Conservation (phyloP, 78 protist species). For the Trichosphaerium sp. region DNA sequence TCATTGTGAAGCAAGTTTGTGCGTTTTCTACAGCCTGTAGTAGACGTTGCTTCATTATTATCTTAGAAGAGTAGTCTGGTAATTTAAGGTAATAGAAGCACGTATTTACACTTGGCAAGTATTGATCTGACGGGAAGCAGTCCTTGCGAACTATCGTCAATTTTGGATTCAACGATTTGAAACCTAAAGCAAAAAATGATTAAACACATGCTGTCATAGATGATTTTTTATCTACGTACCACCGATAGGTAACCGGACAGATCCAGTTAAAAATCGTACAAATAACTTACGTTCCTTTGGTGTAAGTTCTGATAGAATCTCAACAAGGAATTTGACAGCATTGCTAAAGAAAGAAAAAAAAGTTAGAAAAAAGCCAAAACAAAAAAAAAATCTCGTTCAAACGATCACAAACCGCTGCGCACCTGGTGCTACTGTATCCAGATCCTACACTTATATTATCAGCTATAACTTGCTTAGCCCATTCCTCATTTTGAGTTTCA, state of each 20-base stretch:
- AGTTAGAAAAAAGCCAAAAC: too few species aligned
- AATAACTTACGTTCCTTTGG: conserved; percentile 35
- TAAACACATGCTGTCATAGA: not conserved
- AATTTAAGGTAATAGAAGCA: conserved; percentile 72
- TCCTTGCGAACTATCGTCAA: conserved; percentile 9
- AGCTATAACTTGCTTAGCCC: too few species aligned
- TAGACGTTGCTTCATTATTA: conserved; percentile 37
- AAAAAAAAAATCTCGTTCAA: too few species aligned
- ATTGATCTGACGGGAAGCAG: conserved; percentile 35
- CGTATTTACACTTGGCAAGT: conserved; percentile 60
- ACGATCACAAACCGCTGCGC: too few species aligned
- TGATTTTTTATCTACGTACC: too few species aligned
- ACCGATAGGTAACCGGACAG: conserved; percentile 59
- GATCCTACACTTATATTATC: too few species aligned
- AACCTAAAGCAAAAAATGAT: not conserved
- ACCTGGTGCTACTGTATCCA: too few species aligned
- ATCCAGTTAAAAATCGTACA: conserved; percentile 60
- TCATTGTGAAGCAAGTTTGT: conserved; percentile 26
- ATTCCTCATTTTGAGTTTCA: too few species aligned
- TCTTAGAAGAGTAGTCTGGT: conserved; percentile 61
- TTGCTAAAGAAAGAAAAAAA: too few species aligned
- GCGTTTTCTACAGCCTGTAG: conserved; percentile 60
- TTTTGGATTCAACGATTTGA: not conserved
- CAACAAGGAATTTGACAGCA: conserved; percentile 42
- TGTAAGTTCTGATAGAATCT: conserved; percentile 29